Conservation (phyloP, 352 stramenopile genomes). For the Phytophthora sp. region DNA sequence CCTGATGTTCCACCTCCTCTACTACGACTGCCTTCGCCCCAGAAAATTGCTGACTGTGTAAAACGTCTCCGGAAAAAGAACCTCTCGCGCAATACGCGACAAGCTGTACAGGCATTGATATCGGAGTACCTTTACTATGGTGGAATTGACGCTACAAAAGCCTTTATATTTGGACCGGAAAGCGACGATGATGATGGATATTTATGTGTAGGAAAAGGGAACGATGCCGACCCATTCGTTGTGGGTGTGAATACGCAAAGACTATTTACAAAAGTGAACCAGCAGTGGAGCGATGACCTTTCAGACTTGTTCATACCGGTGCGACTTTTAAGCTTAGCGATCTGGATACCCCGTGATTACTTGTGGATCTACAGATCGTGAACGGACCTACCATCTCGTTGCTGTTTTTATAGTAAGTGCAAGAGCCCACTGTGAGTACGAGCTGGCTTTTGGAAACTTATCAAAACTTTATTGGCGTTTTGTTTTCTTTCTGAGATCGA, state of each 20-base stretch:
- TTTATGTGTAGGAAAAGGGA: slow-evolving; percentile 1
- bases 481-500: not conserved
- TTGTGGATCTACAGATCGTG: slow-evolving; percentile 9
- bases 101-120: not conserved
- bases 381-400: not conserved
- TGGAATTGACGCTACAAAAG: not conserved
- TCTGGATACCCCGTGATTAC: slow-evolving; percentile 11
- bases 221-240: slow-evolving; percentile 1
- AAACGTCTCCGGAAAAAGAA: not conserved
- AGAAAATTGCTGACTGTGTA: slow-evolving; percentile 1
- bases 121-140: slow-evolving; percentile 5
- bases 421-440: not conserved
- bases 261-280: slow-evolving; percentile 1
- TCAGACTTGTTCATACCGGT: slow-evolving; percentile 8
- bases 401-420: not conserved
- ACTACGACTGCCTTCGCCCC: not conserved
- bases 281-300: not conserved
- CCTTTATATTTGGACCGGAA: not conserved
- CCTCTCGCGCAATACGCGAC: not conserved
- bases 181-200: slow-evolving; percentile 4
- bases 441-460: not conserved
- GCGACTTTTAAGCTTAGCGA: not conserved
- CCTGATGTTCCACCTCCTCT: slow-evolving; percentile 5
- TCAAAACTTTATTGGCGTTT: not conserved
- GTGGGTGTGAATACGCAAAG: not conserved